Evolutionary conservation across 495 filamentous ascomycete species (phyloP).

Genomic region (Neurospora sp.): DNA sequence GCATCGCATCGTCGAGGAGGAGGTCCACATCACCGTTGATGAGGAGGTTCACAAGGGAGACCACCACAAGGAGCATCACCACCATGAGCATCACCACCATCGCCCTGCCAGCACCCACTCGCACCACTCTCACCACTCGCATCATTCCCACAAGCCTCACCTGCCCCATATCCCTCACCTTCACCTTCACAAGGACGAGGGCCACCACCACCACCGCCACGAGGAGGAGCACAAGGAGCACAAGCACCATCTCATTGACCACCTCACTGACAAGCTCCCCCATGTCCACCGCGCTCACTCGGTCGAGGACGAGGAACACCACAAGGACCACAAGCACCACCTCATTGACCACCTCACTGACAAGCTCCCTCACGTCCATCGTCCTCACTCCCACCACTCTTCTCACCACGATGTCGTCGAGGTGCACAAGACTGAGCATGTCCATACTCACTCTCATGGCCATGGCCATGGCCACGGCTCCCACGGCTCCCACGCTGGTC

Average conservation of each 20-base stretch:
- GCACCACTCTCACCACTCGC: neutral
- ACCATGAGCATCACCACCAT: slow-evolving; percentile 38
- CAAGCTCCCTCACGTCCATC: neutral
- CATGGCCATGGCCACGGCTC: neutral
- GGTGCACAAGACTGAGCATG: neutral
- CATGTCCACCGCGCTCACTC: neutral
- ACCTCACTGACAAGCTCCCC: neutral
- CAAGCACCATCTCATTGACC: neutral
- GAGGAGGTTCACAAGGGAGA: slow-evolving; percentile 32
- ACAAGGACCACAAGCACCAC: slow-evolving; percentile 27
- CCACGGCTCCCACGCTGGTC: slow-evolving; percentile 1
- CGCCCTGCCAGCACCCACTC: slow-evolving; percentile 48
- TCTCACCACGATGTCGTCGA: slow-evolving; percentile 40
- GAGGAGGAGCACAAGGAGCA: slow-evolving; percentile 35
- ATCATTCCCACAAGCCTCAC: slow-evolving; percentile 40
- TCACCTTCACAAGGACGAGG: slow-evolving; percentile 27
- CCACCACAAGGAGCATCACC: slow-evolving; percentile 8
- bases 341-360: neutral
- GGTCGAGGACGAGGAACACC: slow-evolving; percentile 30
- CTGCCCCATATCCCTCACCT: neutral
- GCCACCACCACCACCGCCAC: slow-evolving; percentile 27
- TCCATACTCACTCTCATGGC: neutral
- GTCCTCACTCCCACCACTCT: slow-evolving; percentile 4
- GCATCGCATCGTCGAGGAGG: slow-evolving; percentile 65
- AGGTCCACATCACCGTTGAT: slow-evolving; percentile 63